phyloP scores from a whole-genome alignment of 257 asterid species.

The Asclepias syriaca region DNA sequence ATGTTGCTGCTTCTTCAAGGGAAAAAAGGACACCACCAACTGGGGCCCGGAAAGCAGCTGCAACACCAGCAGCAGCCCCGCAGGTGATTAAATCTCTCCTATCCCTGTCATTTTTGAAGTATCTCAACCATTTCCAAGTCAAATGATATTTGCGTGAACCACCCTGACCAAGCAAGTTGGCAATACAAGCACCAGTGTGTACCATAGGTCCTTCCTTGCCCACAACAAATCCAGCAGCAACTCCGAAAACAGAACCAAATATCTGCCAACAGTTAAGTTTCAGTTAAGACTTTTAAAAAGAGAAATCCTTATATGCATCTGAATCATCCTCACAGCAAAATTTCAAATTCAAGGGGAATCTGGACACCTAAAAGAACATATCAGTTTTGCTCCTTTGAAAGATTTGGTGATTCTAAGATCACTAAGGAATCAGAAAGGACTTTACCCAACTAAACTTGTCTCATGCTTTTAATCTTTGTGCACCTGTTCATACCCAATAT shows the following conservation, averaged over 20 bases:
- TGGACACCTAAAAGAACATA: background rate
- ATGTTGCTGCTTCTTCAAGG: slow-evolving; percentile 99
- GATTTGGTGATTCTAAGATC: background rate
- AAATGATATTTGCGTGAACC: slow-evolving; percentile 94
- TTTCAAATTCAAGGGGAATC: background rate
- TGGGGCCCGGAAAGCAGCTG: slow-evolving; percentile 99
- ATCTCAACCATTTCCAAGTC: slow-evolving; percentile 93
- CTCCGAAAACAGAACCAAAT: slow-evolving; percentile 88
- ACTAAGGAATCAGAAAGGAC: background rate
- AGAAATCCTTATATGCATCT: background rate
- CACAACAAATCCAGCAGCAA: slow-evolving; percentile 96
- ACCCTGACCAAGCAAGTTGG: slow-evolving; percentile 94
- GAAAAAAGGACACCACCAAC: slow-evolving; percentile 99
- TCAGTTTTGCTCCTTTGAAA: background rate
- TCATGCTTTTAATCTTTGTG: background rate
- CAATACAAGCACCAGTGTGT: slow-evolving; percentile 97
- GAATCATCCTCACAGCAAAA: background rate
- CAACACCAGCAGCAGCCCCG: slow-evolving; percentile 99
- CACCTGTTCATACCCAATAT: background rate
- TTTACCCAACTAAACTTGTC: background rate
- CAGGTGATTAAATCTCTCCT: slow-evolving; percentile 97
- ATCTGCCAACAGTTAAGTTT: slow-evolving; percentile 39
- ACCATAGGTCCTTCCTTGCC: slow-evolving; percentile 99
- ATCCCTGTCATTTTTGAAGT: slow-evolving; percentile 89
- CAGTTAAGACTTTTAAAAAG: background rate